Base-by-base conservation (phyloP, 2,329 filamentous ascomycete species). In the Acephala macrosclerotiorum region DNA sequence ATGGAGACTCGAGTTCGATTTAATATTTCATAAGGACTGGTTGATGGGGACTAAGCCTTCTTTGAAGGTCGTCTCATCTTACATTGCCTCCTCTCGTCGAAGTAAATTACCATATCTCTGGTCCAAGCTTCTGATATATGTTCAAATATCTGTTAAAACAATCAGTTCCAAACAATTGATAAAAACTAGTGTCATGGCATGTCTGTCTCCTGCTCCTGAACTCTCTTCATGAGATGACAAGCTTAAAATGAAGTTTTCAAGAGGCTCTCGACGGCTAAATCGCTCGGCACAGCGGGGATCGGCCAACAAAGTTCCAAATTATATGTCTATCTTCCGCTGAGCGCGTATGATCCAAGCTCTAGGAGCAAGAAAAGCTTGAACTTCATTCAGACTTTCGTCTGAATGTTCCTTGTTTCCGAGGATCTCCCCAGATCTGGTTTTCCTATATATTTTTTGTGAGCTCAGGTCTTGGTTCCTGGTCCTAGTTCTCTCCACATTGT, bases 351-450 rank as follows among this genome's bases (percentile, higher is more conserved):
- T n/a, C 18, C 25, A 53, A 53, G 49, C 49, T 53, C 49, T 33
- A 53, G 49, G 12, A 53, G 25, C 9, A 49, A 49, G 20, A 25
- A 26, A 53, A 29, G 49, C 22, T 53, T 53, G 22, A 53, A 6
- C 22, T 53, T 29, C 25, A 29, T 4, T 16, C 9, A 53, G 22
- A n/a, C 22, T 29, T 11, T 22, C 29, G 49, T 18, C 18, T 12
- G 18, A n/a, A 49, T 53, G 49, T 29, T 53, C 49, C 49, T 53
- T 29, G 49, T 53, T 16, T 14, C 49, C 49, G 49, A 33, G 29
- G 25, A 18, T 29, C 49, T 29, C 12, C 7, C 16, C 11, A 14
- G 38, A 42, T 16, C 38, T 42, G 14, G 38, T 16, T n/a, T 14
- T 16, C 12, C 38, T 49, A 33, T 53, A 53, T 53, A 53, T 29